Percentiles rank a stretch among this genome's conserved stretches.
Conservation (phyloP, 2,329 filamentous ascomycete species). For the Nothophoma quercina region DNA sequence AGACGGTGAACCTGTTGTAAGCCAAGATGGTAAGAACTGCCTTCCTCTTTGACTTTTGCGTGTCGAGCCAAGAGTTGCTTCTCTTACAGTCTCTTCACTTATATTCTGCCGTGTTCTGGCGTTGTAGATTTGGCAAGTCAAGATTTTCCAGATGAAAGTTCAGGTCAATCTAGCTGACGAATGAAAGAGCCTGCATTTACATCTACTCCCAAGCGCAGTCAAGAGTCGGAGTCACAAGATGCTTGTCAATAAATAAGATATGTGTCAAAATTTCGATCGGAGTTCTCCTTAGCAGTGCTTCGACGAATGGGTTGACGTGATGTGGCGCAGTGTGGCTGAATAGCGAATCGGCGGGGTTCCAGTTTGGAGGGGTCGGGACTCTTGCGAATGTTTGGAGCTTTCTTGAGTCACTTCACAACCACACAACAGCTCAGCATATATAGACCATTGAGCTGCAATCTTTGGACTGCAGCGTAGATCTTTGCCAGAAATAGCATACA, state of each 20-base stretch:
- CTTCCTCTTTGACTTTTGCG: no score
- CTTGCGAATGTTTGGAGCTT: constrained; percentile 22
- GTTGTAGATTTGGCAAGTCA: not conserved
- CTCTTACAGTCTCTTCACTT: no score
- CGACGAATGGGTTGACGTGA: not conserved
- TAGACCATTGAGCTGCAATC: constrained; percentile 8
- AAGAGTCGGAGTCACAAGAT: no score
- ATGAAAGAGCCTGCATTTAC: not conserved
- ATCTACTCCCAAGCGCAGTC: no score
- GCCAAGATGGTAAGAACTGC: no score
- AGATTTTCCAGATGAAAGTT: not conserved
- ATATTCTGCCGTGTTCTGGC: no score
- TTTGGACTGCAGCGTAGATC: not conserved
- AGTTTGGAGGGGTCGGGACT: constrained; percentile 33
- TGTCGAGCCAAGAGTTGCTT: no score
- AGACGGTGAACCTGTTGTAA: no score
- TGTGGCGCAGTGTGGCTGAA: constrained; percentile 21
- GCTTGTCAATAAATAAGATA: no score
- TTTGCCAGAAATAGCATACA: not conserved
- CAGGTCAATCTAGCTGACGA: constrained; percentile 14
- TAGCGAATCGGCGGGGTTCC: constrained; percentile 24
- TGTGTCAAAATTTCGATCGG: no score
- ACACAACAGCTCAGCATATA: not conserved
- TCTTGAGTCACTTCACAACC: constrained; percentile 36
- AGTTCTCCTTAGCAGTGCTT: no score